Evolutionary conservation across 2,329 filamentous ascomycete species (phyloP).

Genomic region (Fusarium decemcellulare): DNA sequence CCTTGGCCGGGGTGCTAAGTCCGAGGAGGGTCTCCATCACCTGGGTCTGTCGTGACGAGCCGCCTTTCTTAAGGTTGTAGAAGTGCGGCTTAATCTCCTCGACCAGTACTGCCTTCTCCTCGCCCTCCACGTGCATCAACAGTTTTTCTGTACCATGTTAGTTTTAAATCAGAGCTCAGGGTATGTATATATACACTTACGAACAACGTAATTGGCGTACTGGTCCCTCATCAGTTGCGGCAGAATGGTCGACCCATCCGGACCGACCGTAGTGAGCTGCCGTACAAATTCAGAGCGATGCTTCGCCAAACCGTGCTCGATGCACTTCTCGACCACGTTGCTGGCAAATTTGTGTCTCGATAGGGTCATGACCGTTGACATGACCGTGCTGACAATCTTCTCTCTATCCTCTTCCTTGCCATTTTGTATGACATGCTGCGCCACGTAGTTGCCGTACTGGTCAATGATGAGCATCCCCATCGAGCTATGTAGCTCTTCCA

Average conservation of each 20-base stretch:
- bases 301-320: constrained; percentile 77
- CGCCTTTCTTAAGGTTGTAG: constrained; percentile 72
- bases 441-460: constrained; percentile 96
- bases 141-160: constrained; percentile 78
- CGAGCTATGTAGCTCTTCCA: constrained; percentile 83
- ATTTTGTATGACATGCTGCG: constrained; percentile 89
- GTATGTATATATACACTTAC: constrained; percentile 73
- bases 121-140: constrained; percentile 72
- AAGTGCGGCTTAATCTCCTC: constrained; percentile 76
- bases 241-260: constrained; percentile 79
- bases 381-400: constrained; percentile 81
- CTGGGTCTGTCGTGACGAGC: constrained; percentile 72
- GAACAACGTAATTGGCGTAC: constrained; percentile 96
- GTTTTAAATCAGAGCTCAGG: background rate
- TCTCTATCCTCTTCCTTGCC: constrained; percentile 80
- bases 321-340: constrained; percentile 96
- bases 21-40: constrained; percentile 54
- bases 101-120: constrained; percentile 71
- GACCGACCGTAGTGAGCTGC: constrained; percentile 71
- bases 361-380: constrained; percentile 77
- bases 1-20: constrained; percentile 22
- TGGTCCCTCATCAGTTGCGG: constrained; percentile 88
- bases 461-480: constrained; percentile 83
- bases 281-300: constrained; percentile 80
- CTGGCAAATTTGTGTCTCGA: constrained; percentile 98